Base-by-base conservation (phyloP, 345 rosid species). In the Salix dunnii region DNA sequence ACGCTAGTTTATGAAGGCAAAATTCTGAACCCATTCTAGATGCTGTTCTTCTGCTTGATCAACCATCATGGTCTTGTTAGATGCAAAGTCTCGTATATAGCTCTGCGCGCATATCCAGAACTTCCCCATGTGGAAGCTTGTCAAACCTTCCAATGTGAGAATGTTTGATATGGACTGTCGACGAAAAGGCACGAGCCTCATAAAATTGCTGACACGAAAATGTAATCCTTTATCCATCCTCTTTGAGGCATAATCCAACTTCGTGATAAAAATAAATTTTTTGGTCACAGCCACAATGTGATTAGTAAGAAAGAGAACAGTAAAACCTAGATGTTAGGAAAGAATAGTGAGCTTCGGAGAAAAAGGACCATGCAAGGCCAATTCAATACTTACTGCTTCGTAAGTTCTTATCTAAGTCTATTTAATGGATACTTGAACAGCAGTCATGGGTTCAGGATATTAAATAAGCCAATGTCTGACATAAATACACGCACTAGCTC, bases 401-500 rank as follows among this genome's bases (percentile, higher is more conserved):
- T 64, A 63, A 79, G 70, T 68, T 74, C 80, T 79, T 71, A 67
- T 71, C 81, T 42, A 73, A 30, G 75, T 81, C 77, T 78, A 66
- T 70, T 75, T 40, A 60, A 61, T 28, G 70, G 51, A 66, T 67
- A 64, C 68, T 78, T 70, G n/a, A 74, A 80, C 60, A 33, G 77
- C 81, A 76, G 77, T 81, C 4, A 36, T 20, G 69, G 79, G 86
- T 83, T 73, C 70, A 28, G 63, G 70, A 80, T 67, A 72, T 74
- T 67, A 78, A 79, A 78, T 67, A 77, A 81, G 83, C 68, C 69
- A 64, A 72, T 77, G 82, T 83, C 78, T 42, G 78, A 68, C 30
- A 77, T 25, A 85, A 25, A 80, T 74, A 88, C 86, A 86, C 84
- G 83, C 83, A 80, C 76, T 73, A 14, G 70, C 78, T 80, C 70